Evolutionary conservation across 2,329 filamentous ascomycete genomes (phyloP).

Genomic region (Apiospora kogelbergensis): DNA sequence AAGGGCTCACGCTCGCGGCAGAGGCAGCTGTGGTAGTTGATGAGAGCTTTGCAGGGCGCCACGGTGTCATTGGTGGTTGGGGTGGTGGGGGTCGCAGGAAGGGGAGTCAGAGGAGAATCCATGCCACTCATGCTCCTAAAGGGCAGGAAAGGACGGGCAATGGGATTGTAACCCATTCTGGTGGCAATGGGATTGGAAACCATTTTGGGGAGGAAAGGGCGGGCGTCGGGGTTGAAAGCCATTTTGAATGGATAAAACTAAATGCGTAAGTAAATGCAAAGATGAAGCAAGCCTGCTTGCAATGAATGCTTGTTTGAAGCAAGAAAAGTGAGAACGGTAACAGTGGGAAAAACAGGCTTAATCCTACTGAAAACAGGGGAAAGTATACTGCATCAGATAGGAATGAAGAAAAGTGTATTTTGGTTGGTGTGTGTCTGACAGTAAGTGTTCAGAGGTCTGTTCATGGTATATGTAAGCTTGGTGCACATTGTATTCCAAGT

Average conservation of each 20-base stretch:
- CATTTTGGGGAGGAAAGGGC: not conserved
- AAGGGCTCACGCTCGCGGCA: not conserved
- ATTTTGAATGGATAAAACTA: not conserved
- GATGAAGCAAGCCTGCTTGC: not conserved
- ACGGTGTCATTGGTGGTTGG: not conserved
- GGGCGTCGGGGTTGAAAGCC: not conserved
- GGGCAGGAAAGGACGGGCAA: not conserved
- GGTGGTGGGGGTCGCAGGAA: not conserved
- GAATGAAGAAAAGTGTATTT: not conserved
- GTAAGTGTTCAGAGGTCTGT: not conserved
- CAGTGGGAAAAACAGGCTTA: not conserved
- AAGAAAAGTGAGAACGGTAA: not conserved
- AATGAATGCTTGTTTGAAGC: no score
- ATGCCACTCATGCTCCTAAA: not conserved
- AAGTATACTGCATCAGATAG: not conserved
- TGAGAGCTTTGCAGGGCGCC: not conserved
- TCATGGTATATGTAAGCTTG: not conserved
- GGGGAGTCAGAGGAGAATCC: not conserved
- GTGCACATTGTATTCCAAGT: not conserved
- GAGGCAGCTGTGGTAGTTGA: conserved; percentile 8
- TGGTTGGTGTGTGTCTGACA: not conserved
- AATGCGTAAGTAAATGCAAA: not conserved
- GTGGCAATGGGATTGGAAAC: not conserved
- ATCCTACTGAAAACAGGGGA: not conserved
- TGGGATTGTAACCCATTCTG: no score